A percentile compares a stretch with the other conserved stretches of the same genome.
These are phyloP conservation scores for Atalantia buxifolia DNA, from an alignment of 345 rosid species.

Conservation along the genomic window DNA sequence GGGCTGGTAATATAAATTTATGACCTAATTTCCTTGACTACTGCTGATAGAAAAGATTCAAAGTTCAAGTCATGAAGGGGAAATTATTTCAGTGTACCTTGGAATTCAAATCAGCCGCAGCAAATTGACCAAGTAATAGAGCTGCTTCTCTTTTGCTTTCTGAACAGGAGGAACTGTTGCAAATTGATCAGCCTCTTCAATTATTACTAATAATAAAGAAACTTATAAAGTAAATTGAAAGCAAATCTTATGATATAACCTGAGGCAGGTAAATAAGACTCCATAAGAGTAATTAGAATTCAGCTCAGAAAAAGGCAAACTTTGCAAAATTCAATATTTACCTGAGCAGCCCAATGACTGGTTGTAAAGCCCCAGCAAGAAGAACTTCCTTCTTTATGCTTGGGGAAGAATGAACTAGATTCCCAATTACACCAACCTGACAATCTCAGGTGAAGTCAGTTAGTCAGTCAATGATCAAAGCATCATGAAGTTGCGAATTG, in stretches of 20 bases:
- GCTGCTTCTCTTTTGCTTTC: slow-evolving; percentile 86
- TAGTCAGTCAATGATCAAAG: slow-evolving; percentile 16
- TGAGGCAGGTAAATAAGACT: not conserved
- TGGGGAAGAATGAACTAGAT: slow-evolving; percentile 76
- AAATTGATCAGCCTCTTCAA: not conserved
- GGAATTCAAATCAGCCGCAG: slow-evolving; percentile 74
- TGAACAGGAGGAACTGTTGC: slow-evolving; percentile 55
- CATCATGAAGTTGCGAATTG: slow-evolving; percentile 1
- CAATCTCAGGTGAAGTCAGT: slow-evolving; percentile 15
- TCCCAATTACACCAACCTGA: slow-evolving; percentile 78
- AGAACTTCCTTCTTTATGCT: slow-evolving; percentile 67
- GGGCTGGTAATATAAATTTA: not conserved
- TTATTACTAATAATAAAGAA: not conserved
- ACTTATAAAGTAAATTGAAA: not conserved
- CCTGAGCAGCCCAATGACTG: slow-evolving; percentile 76
- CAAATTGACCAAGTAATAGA: slow-evolving; percentile 74
- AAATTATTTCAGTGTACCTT: slow-evolving; percentile 40
- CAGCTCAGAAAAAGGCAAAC: not conserved
- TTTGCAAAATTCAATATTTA: slow-evolving; percentile 20
- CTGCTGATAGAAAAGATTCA: not conserved
- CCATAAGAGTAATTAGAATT: not conserved
- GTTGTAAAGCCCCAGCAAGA: slow-evolving; percentile 74
- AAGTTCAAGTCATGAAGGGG: slow-evolving; percentile 1
- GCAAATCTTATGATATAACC: not conserved
- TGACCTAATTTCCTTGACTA: not conserved